Evolutionary conservation across 2,329 filamentous ascomycete species (phyloP).

Genomic region (Plenodomus tracheiphilus): DNA sequence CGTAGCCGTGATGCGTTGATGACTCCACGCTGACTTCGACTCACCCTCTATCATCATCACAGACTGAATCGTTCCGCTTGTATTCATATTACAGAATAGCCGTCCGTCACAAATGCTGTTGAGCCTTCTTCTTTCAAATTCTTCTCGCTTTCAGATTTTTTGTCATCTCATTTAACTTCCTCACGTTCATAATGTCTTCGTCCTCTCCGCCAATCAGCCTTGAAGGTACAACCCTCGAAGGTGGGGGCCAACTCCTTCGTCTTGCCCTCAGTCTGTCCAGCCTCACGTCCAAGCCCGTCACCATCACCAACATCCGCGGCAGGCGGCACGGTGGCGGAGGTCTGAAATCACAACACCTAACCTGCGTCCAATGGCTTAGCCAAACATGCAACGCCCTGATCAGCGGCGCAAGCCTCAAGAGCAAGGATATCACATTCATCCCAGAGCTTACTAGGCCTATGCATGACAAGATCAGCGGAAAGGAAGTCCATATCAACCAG

Average conservation of each 20-base stretch:
- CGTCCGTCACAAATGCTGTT: no score
- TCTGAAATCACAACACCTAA: slow-evolving; percentile 61
- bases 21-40: not conserved
- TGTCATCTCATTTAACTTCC: no score
- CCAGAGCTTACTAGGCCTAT: slow-evolving; percentile 2
- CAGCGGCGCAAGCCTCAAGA: slow-evolving; percentile 48
- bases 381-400: slow-evolving; percentile 52
- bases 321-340: slow-evolving; percentile 57
- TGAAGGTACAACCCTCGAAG: slow-evolving; percentile 62
- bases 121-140: no score
- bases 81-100: no score
- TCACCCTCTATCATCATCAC: not conserved
- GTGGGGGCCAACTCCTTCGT: slow-evolving; percentile 64
- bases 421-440: slow-evolving; percentile 47
- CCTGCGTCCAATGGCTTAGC: slow-evolving; percentile 58
- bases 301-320: slow-evolving; percentile 58
- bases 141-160: no score
- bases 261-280: slow-evolving; percentile 60
- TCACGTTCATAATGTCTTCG: no score
- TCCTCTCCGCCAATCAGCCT: slow-evolving; percentile 36
- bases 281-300: slow-evolving; percentile 55
- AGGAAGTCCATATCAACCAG: slow-evolving; percentile 42
- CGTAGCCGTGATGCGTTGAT: no score
- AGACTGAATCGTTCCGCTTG: not conserved
- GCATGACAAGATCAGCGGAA: not conserved